Conservation (phyloP, 192 early-diverging fungal genomes). For the Coemansia sp. region DNA sequence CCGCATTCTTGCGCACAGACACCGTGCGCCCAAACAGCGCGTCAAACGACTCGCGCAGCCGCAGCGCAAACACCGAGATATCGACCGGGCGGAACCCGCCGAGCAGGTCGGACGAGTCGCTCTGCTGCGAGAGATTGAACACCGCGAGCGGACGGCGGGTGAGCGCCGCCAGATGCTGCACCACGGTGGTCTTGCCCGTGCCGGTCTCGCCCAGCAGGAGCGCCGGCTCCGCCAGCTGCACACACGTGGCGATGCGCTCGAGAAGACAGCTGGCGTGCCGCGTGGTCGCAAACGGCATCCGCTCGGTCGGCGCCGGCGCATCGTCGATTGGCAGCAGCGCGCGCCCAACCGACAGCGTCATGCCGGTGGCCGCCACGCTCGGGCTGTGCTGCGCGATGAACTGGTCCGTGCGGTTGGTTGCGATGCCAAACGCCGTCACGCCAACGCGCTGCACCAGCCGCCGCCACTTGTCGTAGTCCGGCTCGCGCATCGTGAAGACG, state of each 20-base stretch:
- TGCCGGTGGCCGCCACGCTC: constrained; percentile 40
- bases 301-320: constrained; percentile 6
- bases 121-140: constrained; percentile 97
- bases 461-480: constrained; percentile 66
- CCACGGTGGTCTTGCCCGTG: constrained; percentile 95
- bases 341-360: constrained; percentile 31
- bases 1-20: constrained; percentile 80
- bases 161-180: constrained; percentile 87
- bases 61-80: constrained; percentile 71
- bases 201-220: constrained; percentile 97
- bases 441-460: constrained; percentile 66
- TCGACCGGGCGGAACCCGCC: constrained; percentile 99
- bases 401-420: constrained; percentile 66
- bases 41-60: constrained; percentile 84
- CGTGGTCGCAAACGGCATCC: constrained; percentile 86
- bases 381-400: constrained; percentile 74
- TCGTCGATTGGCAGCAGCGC: constrained; percentile 14
- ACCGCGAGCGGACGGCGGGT: constrained; percentile 75
- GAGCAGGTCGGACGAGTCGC: constrained; percentile 89
- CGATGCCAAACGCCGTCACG: constrained; percentile 64
- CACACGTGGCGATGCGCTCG: constrained; percentile 83
- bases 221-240: constrained; percentile 80
- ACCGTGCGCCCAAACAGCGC: constrained; percentile 84
- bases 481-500: constrained; percentile 81
- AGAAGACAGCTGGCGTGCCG: constrained; percentile 74